These are phyloP conservation scores for Aegle marmelos DNA, from an alignment of 345 rosid species.

Conservation along the genomic window DNA sequence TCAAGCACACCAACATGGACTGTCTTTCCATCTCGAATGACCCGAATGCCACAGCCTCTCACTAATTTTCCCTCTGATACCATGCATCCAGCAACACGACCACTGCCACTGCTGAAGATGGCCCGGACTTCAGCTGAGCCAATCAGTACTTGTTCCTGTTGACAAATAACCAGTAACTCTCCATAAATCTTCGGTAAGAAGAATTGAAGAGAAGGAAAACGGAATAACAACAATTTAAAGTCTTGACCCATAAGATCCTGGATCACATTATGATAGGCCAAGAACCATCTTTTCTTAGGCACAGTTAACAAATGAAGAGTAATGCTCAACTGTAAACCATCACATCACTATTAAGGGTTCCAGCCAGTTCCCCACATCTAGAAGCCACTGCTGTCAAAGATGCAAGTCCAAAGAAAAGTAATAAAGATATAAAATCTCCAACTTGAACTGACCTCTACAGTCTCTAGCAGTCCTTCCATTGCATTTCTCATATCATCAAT, in stretches of 20 bases:
- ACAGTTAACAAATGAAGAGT: conserved; percentile 28
- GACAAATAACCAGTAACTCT: conserved; percentile 29
- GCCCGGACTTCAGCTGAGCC: conserved; percentile 92
- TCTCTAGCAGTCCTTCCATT: conserved; percentile 97
- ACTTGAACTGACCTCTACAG: conserved; percentile 65
- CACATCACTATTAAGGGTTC: background rate
- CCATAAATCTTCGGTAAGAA: conserved; percentile 16
- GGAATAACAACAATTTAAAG: background rate
- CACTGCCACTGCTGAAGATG: conserved; percentile 94
- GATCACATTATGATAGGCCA: background rate
- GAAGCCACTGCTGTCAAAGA: background rate
- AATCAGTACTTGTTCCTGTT: conserved; percentile 75
- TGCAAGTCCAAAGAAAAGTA: background rate
- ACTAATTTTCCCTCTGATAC: conserved; percentile 82
- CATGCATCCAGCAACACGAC: conserved; percentile 99
- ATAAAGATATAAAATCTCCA: background rate
- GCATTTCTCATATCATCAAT: conserved; percentile 90
- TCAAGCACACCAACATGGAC: conserved; percentile 72
- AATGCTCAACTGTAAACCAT: conserved; percentile 20
- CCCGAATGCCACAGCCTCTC: conserved; percentile 83
- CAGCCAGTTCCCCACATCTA: background rate
- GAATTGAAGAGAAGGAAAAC: background rate
- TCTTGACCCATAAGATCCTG: background rate
- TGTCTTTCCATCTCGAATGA: conserved; percentile 59
- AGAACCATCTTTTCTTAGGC: background rate